Percentiles rank a stretch among this genome's conserved stretches.
phyloP scores from a whole-genome alignment of 352 stramenopile species.

The Blastocystis sp. region DNA sequence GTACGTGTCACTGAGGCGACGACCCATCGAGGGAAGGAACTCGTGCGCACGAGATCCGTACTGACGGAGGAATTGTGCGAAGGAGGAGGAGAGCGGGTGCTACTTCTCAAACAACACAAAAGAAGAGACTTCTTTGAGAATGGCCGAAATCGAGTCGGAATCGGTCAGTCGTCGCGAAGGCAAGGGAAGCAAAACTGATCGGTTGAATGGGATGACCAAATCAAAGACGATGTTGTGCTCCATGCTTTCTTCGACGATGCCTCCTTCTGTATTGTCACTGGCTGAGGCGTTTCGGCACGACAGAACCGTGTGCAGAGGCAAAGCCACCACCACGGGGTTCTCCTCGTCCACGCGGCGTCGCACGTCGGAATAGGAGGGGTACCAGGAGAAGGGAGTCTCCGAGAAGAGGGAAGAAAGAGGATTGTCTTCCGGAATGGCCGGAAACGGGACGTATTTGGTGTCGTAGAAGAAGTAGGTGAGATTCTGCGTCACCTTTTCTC shows the following conservation, averaged over 20 bases:
- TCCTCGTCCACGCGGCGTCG: background rate
- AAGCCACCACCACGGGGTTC: background rate
- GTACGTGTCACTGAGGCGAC: constrained; percentile 79
- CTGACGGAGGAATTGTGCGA: background rate
- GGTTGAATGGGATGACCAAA: background rate
- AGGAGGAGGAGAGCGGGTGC: constrained; percentile 6
- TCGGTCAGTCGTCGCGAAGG: background rate
- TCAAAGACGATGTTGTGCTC: background rate
- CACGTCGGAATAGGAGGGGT: background rate
- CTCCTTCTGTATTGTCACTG: background rate
- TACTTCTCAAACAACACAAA: background rate
- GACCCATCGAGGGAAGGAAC: background rate
- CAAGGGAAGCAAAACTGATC: background rate
- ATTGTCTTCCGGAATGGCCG: background rate
- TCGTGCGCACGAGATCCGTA: background rate
- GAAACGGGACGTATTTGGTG: background rate
- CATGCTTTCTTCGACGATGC: background rate
- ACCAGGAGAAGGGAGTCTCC: background rate
- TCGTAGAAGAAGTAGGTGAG: background rate
- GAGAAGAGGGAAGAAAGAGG: background rate
- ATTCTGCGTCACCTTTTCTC: too few species aligned
- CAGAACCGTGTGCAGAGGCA: background rate
- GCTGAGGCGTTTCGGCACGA: background rate
- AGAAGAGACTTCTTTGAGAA: background rate
- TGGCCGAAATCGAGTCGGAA: background rate